Percentiles rank a stretch among this genome's conserved stretches.
Evolutionary conservation across 176 grass and related monocot genomes (phyloP).

Genomic region (Alloteropsis semialata): DNA sequence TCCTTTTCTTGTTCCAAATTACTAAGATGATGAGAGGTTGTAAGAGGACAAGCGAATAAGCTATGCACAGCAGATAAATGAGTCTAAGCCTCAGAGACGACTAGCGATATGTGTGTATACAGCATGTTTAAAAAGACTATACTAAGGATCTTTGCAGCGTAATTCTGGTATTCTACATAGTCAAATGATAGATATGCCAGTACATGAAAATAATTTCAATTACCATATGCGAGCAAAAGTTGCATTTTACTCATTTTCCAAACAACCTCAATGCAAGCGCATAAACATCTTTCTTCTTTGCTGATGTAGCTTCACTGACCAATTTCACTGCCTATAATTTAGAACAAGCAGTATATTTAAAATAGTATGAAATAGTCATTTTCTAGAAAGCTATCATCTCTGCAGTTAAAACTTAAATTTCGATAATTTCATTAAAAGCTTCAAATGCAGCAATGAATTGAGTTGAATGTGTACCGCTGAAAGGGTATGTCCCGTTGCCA

Average conservation of each 20-base stretch:
- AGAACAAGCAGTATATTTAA: not conserved
- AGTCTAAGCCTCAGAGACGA: not conserved
- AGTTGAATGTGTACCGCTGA: constrained; percentile 61
- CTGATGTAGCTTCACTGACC: constrained; percentile 70
- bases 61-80: not conserved
- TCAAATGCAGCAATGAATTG: constrained; percentile 22
- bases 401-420: not conserved
- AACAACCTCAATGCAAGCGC: constrained; percentile 80
- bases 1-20: not conserved
- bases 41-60: not conserved
- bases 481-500: constrained; percentile 60
- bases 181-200: not conserved
- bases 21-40: not conserved
- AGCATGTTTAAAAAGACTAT: not conserved
- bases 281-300: constrained; percentile 98
- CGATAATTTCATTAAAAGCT: not conserved
- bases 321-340: constrained; percentile 73
- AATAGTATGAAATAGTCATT: constrained; percentile 5
- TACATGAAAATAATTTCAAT: constrained; percentile 2
- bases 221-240: constrained; percentile 23
- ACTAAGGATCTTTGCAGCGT: not conserved
- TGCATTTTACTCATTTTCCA: constrained; percentile 72
- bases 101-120: too few species aligned
- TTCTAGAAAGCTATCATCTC: not conserved
- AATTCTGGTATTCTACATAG: constrained; percentile 10